Percentiles rank a stretch among this genome's conserved stretches.
phyloP scores from a whole-genome alignment of 768 basidiomycete species.

The Mycena haematopus region DNA sequence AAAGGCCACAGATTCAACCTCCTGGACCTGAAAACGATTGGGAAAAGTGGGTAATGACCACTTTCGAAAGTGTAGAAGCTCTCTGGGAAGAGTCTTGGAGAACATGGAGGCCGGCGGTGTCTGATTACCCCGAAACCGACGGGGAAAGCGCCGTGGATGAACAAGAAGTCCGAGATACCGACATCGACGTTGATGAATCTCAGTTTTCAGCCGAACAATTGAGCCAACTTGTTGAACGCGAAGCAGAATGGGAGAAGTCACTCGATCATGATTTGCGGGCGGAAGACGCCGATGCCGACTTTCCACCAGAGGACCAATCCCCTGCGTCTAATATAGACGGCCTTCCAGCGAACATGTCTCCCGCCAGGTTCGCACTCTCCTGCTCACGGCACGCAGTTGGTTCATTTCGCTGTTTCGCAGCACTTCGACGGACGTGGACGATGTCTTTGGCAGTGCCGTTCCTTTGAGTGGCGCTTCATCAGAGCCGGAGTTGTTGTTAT shows the following conservation, averaged over 20 bases:
- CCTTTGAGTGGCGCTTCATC: conserved; percentile 5
- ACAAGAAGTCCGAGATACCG: conserved; percentile 28
- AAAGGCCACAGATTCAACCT: conserved; percentile 34
- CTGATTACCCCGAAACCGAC: conserved; percentile 31
- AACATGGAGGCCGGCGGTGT: conserved; percentile 57
- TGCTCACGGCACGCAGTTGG: neutral
- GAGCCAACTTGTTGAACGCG: conserved; percentile 36
- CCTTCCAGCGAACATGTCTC: neutral
- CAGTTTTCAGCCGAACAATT: conserved; percentile 60
- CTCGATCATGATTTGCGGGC: conserved; percentile 42
- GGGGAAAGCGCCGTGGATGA: conserved; percentile 25
- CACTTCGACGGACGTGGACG: conserved; percentile 11
- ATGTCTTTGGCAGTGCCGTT: conserved; percentile 16
- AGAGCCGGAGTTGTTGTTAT: conserved; percentile 14
- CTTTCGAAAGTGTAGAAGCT: conserved; percentile 89
- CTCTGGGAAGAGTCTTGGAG: conserved; percentile 75
- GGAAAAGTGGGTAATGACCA: conserved; percentile 83
- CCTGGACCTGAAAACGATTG: conserved; percentile 45
- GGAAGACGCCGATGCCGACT: conserved; percentile 38
- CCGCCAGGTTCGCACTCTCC: conserved; percentile 6
- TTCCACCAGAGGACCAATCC: conserved; percentile 34
- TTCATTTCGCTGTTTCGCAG: conserved; percentile 1
- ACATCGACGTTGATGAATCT: conserved; percentile 57
- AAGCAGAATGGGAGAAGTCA: conserved; percentile 33
- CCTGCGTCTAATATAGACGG: conserved; percentile 15